A percentile compares a stretch with the other conserved stretches of the same genome.
These are phyloP conservation scores for Penicillium longicatenatum DNA, from an alignment of 495 filamentous ascomycete species.

Conservation along the genomic window DNA sequence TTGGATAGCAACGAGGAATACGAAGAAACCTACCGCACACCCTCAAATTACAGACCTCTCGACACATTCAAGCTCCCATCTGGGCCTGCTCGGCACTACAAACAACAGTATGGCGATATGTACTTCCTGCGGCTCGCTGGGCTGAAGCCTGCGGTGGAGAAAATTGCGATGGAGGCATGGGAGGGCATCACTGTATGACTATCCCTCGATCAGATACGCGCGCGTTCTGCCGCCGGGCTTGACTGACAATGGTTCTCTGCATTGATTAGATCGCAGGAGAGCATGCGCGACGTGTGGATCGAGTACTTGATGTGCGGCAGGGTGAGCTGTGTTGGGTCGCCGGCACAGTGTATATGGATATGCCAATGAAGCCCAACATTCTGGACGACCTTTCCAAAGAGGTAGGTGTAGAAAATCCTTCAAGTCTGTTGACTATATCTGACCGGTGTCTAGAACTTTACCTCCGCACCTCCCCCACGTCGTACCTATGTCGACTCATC, in stretches of 20 bases:
- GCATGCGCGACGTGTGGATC: slow-evolving; percentile 68
- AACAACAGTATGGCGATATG: slow-evolving; percentile 96
- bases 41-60: slow-evolving; percentile 74
- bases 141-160: slow-evolving; percentile 82
- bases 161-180: slow-evolving; percentile 74
- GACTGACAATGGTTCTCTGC: background rate
- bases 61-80: slow-evolving; percentile 70
- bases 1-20: slow-evolving; percentile 43
- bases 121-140: slow-evolving; percentile 91
- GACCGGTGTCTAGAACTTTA: slow-evolving; percentile 65
- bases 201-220: background rate
- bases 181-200: slow-evolving; percentile 61
- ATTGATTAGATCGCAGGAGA: slow-evolving; percentile 69
- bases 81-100: slow-evolving; percentile 71
- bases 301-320: slow-evolving; percentile 93
- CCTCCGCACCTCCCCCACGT: slow-evolving; percentile 76
- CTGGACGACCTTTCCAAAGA: slow-evolving; percentile 93
- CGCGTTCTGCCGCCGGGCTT: too few species aligned
- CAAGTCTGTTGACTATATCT: background rate
- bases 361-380: slow-evolving; percentile 96
- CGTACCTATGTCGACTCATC: slow-evolving; percentile 67
- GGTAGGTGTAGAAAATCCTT: slow-evolving; percentile 44
- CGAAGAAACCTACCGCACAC: slow-evolving; percentile 43
- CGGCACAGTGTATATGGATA: slow-evolving; percentile 95
- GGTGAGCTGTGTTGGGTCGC: slow-evolving; percentile 94